Evolutionary conservation across 2,329 filamentous ascomycete species (phyloP).

Genomic region (Fusarium irregulare): DNA sequence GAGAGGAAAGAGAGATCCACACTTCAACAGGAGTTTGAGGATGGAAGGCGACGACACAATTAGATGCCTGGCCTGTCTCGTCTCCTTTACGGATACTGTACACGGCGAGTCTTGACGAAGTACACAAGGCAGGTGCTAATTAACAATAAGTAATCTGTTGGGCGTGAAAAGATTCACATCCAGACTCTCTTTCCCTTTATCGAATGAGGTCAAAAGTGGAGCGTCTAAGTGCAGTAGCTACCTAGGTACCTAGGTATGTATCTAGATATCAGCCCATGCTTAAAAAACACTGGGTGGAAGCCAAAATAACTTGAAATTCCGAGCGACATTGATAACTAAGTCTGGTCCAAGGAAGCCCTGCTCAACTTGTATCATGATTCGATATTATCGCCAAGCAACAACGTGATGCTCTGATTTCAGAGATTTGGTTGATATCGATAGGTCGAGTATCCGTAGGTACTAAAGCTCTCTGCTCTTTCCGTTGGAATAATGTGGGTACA

Average conservation of each 20-base stretch:
- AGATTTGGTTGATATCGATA: conserved; percentile 25
- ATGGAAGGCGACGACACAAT: not conserved
- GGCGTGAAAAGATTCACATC: conserved; percentile 31
- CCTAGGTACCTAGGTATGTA: not conserved
- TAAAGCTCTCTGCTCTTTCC: conserved; percentile 27
- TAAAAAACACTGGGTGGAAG: not conserved
- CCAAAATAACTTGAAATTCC: conserved; percentile 21
- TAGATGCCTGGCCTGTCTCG: not conserved
- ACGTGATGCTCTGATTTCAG: conserved; percentile 7
- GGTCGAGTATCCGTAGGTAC: not conserved
- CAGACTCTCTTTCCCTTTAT: conserved; percentile 14
- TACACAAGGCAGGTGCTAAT: not conserved
- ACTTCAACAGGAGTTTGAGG: conserved; percentile 7
- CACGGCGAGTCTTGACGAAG: not conserved
- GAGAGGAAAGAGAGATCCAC: conserved; percentile 34
- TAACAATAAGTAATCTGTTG: not conserved
- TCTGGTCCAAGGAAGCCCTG: not conserved
- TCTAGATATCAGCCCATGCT: conserved; percentile 12
- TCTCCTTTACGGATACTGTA: not conserved
- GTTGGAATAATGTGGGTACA: conserved; percentile 21
- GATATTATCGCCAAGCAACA: conserved; percentile 14
- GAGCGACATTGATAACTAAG: conserved; percentile 6
- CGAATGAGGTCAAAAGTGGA: conserved; percentile 36
- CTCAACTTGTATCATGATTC: conserved; percentile 20
- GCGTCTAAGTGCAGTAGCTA: not conserved